A percentile compares a stretch with the other conserved stretches of the same genome.
These are phyloP conservation scores for Blastobotrys petasosporus DNA, from an alignment of 1,139 yeast genomes.

Conservation along the genomic window DNA sequence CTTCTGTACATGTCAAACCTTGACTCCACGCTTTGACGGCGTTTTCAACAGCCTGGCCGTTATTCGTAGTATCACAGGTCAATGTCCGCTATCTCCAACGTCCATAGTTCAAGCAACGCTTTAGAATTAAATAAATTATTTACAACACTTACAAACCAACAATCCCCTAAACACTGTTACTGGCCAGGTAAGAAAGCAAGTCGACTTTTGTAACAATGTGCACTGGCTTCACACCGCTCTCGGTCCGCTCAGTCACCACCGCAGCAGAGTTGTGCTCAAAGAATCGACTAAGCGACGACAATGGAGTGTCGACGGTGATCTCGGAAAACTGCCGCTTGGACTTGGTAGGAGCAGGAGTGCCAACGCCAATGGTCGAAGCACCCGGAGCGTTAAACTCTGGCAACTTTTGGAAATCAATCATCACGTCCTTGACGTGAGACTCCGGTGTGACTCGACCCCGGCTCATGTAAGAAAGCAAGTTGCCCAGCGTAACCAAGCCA, in stretches of 20 bases:
- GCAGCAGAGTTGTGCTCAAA: constrained; percentile 87
- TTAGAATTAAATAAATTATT: too few relatives aligned
- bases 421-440: constrained; percentile 55
- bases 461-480: constrained; percentile 62
- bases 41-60: too few relatives aligned
- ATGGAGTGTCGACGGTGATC: constrained; percentile 63
- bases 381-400: constrained; percentile 46
- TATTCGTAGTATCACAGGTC: too few relatives aligned
- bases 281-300: constrained; percentile 66
- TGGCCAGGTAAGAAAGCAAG: constrained; percentile 59
- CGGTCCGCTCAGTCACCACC: constrained; percentile 57
- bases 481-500: constrained; percentile 75
- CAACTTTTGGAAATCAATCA: constrained; percentile 70
- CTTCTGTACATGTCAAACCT: too few relatives aligned
- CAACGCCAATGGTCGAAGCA: constrained; percentile 17
- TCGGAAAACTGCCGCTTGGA: constrained; percentile 63
- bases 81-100: too few relatives aligned
- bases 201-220: constrained; percentile 89
- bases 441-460: constrained; percentile 55
- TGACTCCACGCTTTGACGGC: too few relatives aligned
- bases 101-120: too few relatives aligned
- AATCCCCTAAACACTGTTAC: too few relatives aligned
- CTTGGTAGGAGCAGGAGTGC: constrained; percentile 43
- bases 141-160: too few relatives aligned
- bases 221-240: constrained; percentile 51